A percentile compares a stretch with the other conserved stretches of the same genome.
Evolutionary conservation across 2,329 filamentous ascomycete species (phyloP).

Genomic region (Septoria linicola): DNA sequence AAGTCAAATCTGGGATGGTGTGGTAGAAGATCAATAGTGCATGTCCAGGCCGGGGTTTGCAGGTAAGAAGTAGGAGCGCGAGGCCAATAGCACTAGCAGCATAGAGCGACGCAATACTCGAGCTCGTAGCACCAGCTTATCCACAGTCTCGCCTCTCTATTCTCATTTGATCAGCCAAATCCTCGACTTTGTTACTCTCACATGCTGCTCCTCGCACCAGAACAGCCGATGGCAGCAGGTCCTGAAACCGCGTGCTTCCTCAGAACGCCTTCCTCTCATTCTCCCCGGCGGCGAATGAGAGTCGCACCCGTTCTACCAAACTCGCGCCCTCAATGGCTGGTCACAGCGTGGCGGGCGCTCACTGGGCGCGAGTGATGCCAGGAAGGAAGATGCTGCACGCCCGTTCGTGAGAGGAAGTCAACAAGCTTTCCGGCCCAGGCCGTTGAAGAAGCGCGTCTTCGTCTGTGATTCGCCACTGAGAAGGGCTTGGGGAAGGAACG

Average conservation of each 20-base stretch:
- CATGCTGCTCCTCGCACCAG: slow-evolving; percentile 19
- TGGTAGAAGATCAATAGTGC: slow-evolving; percentile 10
- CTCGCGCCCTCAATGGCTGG: slow-evolving; percentile 5
- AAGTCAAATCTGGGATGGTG: background rate
- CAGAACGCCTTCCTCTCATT: slow-evolving; percentile 19
- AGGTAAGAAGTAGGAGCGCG: slow-evolving; percentile 10
- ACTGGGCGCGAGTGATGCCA: slow-evolving; percentile 16
- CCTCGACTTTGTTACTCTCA: slow-evolving; percentile 2
- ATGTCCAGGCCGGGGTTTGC: slow-evolving; percentile 5
- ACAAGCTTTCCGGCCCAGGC: background rate
- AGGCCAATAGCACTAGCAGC: slow-evolving; percentile 10
- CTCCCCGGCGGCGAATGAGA: slow-evolving; percentile 20
- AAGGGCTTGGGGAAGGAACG: too few relatives aligned
- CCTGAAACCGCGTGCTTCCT: slow-evolving; percentile 12
- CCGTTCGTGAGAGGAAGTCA: background rate
- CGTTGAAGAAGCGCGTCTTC: background rate
- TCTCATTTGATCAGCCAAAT: slow-evolving; percentile 13
- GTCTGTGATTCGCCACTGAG: slow-evolving; percentile 9
- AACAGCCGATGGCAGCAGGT: slow-evolving; percentile 15
- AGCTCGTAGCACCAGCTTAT: slow-evolving; percentile 18
- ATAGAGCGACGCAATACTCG: slow-evolving; percentile 3
- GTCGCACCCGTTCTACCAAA: background rate
- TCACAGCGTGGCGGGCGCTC: slow-evolving; percentile 23
- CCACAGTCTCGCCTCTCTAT: slow-evolving; percentile 12
- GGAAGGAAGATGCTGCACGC: slow-evolving; percentile 11